phyloP scores from a whole-genome alignment of 2,329 filamentous ascomycete genomes.

The Diaporthe destruens region DNA sequence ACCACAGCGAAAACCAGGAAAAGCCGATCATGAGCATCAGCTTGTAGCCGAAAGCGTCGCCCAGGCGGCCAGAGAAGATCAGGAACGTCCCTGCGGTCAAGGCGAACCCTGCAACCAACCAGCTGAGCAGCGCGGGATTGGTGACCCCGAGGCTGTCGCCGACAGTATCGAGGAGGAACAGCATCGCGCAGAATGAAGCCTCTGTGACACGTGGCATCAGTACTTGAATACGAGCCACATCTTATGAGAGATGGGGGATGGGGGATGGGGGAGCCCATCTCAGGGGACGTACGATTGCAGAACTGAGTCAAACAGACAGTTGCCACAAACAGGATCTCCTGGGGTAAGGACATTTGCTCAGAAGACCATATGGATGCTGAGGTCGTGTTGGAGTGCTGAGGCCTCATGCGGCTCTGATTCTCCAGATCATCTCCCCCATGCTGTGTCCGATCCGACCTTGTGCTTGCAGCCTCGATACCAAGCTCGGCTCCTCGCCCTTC shows the following conservation, averaged over 20 bases:
- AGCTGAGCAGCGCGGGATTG: conserved; percentile 55
- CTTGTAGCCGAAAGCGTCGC: conserved; percentile 61
- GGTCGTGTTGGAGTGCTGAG: conserved; percentile 32
- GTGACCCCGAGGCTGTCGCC: conserved; percentile 55
- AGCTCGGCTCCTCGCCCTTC: neutral
- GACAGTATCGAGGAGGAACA: conserved; percentile 57
- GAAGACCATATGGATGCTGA: conserved; percentile 35
- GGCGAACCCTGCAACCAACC: conserved; percentile 61
- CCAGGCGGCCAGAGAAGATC: conserved; percentile 59
- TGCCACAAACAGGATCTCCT: conserved; percentile 42
- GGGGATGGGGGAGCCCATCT: too few species aligned
- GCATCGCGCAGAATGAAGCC: conserved; percentile 40
- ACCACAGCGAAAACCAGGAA: conserved; percentile 57
- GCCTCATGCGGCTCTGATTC: conserved; percentile 2
- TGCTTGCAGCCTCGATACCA: neutral
- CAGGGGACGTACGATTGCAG: conserved; percentile 39
- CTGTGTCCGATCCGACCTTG: neutral
- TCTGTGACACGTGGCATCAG: conserved; percentile 13
- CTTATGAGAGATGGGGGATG: too few species aligned
- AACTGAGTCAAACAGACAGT: conserved; percentile 44
- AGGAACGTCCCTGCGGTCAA: conserved; percentile 61
- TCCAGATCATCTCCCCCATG: neutral
- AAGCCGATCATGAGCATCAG: conserved; percentile 57
- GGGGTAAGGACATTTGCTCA: conserved; percentile 40
- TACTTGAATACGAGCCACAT: neutral